phyloP scores from a whole-genome alignment of 1,284 basidiomycete species.

The Abortiporus biennis region DNA sequence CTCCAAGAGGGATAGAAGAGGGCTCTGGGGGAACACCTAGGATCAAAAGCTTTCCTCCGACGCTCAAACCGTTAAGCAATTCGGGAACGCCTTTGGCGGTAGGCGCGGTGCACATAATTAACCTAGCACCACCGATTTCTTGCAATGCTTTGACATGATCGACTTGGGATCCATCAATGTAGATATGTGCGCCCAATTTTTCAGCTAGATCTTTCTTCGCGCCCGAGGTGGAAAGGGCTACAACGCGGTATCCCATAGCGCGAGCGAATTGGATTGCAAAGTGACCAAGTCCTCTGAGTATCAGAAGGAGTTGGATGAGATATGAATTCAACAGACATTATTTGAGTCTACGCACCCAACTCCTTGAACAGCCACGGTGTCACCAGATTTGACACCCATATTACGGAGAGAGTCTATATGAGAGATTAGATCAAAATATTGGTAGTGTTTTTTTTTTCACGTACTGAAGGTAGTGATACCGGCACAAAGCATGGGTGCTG shows the following conservation, averaged over 20 bases:
- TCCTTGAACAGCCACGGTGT: constrained; percentile 31
- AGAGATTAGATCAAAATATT: too few relatives aligned
- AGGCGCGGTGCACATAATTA: constrained; percentile 28
- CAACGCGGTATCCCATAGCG: constrained; percentile 11
- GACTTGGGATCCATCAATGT: constrained; percentile 14
- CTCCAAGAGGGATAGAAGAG: constrained; percentile 2
- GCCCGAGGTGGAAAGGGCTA: constrained; percentile 10
- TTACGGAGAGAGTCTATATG: constrained; percentile 25
- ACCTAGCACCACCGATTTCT: constrained; percentile 30
- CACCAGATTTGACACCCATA: constrained; percentile 21
- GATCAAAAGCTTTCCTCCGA: constrained; percentile 24
- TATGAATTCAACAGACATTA: not conserved
- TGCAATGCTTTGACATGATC: constrained; percentile 22
- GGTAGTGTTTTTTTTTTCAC: not conserved
- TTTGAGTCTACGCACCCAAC: constrained; percentile 25
- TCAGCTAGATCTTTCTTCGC: constrained; percentile 15
- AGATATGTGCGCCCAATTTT: constrained; percentile 15
- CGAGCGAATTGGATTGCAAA: constrained; percentile 9
- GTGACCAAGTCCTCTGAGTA: constrained; percentile 7
- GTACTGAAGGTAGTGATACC: constrained; percentile 25
- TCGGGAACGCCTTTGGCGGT: constrained; percentile 21
- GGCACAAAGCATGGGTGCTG: constrained; percentile 34
- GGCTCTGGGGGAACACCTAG: constrained; percentile 12
- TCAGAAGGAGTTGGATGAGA: not conserved
- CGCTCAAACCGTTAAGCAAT: constrained; percentile 25